Evolutionary conservation across 345 rosid species (phyloP).

Genomic region (Brassica carinata): DNA sequence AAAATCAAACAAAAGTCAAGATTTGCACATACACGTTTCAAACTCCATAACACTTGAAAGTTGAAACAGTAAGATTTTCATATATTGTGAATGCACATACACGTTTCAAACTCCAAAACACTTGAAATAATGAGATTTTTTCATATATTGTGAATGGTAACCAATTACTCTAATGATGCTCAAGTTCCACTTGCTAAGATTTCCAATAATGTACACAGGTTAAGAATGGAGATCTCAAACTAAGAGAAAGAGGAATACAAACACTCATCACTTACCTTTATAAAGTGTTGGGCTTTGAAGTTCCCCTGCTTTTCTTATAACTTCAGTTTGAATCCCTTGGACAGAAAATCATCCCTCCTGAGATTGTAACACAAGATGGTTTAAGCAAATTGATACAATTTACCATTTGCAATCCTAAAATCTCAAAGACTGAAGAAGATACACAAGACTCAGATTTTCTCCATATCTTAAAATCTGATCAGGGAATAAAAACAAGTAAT

Average conservation of each 20-base stretch:
- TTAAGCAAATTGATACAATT: background rate
- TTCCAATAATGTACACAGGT: background rate
- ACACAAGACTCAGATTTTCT: background rate
- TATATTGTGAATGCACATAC: background rate
- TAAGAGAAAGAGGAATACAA: background rate
- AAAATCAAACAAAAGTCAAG: background rate
- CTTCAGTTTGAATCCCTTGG: constrained; percentile 2
- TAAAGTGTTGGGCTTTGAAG: background rate
- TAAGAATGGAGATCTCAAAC: background rate
- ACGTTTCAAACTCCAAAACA: too few relatives aligned
- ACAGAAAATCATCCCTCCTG: background rate
- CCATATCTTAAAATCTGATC: background rate
- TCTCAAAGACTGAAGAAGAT: background rate
- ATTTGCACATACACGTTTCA: background rate
- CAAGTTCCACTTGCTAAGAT: background rate
- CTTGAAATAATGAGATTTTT: background rate
- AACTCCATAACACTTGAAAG: background rate
- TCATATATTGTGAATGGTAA: background rate
- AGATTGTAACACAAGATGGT: background rate
- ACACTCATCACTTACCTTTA: background rate
- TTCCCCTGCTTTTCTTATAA: background rate
- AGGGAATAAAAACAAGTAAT: background rate
- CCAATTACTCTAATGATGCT: background rate
- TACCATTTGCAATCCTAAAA: background rate
- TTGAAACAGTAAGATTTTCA: background rate